Evolutionary conservation across 345 rosid genomes (phyloP), one percentile per base, ranked within the genome.

Genomic region (Citrus sp.): DNA sequence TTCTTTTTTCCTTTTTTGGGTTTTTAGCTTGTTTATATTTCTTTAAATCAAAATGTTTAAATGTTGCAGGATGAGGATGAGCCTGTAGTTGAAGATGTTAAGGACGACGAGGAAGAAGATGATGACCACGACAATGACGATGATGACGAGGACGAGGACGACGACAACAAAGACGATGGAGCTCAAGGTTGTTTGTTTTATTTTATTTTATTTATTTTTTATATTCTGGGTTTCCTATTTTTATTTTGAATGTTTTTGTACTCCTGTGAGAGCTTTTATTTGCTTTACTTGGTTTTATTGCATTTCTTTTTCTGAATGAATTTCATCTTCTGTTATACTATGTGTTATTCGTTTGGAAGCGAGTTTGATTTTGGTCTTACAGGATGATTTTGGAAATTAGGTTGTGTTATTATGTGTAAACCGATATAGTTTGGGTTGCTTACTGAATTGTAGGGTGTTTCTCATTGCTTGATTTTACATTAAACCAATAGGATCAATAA

Each of bases 81-180:
- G 38, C 73, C 73, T 49, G 38, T 70, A 54, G 12, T 49, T 70
- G 73, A 70, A 51, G 73, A 70, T 28, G 60, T 27, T 46, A 30
- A 70, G 34, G 73, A 70, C 8, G 73, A 70, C 1, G 73, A 68
- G 5, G 72, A 68, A 6, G 72, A 68, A 1, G 72, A 70, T 1
- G 73, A 70, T 13, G 51, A 46, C 5, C 51, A 46, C 16, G 73
- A 70, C 4, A 58, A 70, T 1, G 73, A 70, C 5, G 59, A 65
- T n/a, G 37, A 70, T 5, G 73, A 70, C 14, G 73, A 49, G 51
- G 72, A 68, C 21, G 56, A n/a, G n/a, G n/a, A 68, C 5, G 42
- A 65, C 24, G 21, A 34, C 42, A 34, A 34, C 37, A 35, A 65
- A 65, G 69, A 65, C 34, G 69, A 65, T 65, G 69, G 69, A 25